Base-by-base conservation (phyloP, 1,284 basidiomycete genomes). In the Microbotryomycetes sp. region DNA sequence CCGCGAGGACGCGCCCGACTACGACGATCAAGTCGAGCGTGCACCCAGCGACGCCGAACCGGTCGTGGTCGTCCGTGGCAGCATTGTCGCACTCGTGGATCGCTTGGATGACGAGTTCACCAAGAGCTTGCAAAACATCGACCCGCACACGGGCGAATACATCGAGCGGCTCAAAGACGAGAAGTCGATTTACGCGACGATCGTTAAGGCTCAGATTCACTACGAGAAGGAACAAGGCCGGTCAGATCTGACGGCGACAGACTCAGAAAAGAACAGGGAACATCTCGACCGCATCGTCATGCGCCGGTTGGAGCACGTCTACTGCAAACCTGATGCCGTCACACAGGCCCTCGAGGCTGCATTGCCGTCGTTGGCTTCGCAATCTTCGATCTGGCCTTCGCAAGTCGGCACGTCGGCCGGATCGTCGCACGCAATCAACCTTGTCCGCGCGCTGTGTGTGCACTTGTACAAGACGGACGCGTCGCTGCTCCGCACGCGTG, bases 81-180 rank as follows among this genome's bases (percentile, higher is more conserved):
- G 88, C 73, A 84, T 97, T 73, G 91, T 94, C 76, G 90, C 88
- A 73, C 90, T 97, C 72, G 83, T 99, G 54, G 96, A 99, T 76
- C 86, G 94, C 61, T 79, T 99, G 56, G 96, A 98, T 76, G 96
- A 98, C 73, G 96, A 99, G 78, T 98, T 99, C 77, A 97, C 91
- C 55, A 91, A 90, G 77, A 94, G 91, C 73, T 78, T 99, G 56
- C 96, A 98, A 81, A 91, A 97, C 75, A 93, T 97, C 69, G 96
- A 99, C 74, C 94, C 96, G 16, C 96, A 98, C 75, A 91, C 96
- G 4, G 90, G 90, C 54, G 96, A 99, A 77, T 99, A 99, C 75
- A 89, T 99, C 57, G 94, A 97, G 73, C 83, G 92, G 56, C 79
- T 97, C 60, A 89, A 91, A 78, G 92, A 97, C 75, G 96, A 98